A percentile compares a stretch with the other conserved stretches of the same genome.
Evolutionary conservation across 1,139 yeast genomes (phyloP).

Genomic region (Nakaseomyces kungkrabaensis): DNA sequence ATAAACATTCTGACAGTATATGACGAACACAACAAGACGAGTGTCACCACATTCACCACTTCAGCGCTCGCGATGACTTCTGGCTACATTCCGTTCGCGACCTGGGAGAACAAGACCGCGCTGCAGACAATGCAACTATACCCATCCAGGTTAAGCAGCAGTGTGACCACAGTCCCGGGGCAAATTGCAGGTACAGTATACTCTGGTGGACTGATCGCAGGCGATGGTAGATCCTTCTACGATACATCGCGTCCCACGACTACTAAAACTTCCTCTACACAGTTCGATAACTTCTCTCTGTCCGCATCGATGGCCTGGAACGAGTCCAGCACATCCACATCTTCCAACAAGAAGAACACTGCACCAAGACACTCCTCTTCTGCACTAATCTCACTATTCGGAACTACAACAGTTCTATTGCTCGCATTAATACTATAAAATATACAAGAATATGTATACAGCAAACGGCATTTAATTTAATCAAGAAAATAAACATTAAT

Average conservation of each 20-base stretch:
- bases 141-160: constrained; percentile 11
- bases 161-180: constrained; percentile 16
- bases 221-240: constrained; percentile 23
- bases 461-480: no score
- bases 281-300: constrained; percentile 8
- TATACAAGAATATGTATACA: no score
- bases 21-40: background rate
- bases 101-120: constrained; percentile 29
- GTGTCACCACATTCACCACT: constrained; percentile 5
- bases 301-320: constrained; percentile 7
- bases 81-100: constrained; percentile 43
- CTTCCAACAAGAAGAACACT: background rate
- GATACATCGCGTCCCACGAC: constrained; percentile 19
- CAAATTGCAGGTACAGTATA: constrained; percentile 23
- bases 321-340: background rate
- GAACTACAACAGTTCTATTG: background rate
- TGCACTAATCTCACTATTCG: background rate
- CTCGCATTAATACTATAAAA: background rate
- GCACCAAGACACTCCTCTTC: background rate
- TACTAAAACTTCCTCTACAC: constrained; percentile 8
- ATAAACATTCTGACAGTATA: background rate
- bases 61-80: constrained; percentile 31
- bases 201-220: constrained; percentile 24
- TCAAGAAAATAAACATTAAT: no score
- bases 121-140: constrained; percentile 27